Percentiles rank a stretch among this genome's conserved stretches.
Evolutionary conservation across 305 asterid species (phyloP).

Genomic region (Solanum hybrid): DNA sequence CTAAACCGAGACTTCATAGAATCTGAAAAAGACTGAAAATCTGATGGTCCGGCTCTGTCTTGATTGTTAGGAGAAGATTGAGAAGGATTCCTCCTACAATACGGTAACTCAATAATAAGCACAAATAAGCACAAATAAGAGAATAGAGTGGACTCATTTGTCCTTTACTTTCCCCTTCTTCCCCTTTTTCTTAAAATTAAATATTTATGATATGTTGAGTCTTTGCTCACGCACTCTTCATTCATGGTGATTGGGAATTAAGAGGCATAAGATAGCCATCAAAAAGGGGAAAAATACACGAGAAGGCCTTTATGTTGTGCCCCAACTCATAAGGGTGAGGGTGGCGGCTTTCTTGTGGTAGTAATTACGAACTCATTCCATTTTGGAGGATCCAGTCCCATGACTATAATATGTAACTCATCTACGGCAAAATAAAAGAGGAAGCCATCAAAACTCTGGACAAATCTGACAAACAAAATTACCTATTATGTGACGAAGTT

Average conservation of each 20-base stretch:
- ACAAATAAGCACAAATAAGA: background rate
- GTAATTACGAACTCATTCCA: background rate
- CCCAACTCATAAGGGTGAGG: background rate
- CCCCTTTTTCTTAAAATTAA: background rate
- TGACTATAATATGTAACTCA: background rate
- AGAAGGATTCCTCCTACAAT: conserved; percentile 43
- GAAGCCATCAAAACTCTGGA: background rate
- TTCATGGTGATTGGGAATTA: background rate
- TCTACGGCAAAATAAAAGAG: background rate
- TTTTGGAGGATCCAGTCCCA: background rate
- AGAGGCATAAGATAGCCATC: background rate
- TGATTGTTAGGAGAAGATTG: conserved; percentile 51
- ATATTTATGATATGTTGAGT: background rate
- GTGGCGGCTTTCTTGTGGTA: background rate
- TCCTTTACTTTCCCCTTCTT: background rate
- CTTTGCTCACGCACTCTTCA: background rate
- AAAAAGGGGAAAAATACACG: background rate
- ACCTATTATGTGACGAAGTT: conserved; percentile 47
- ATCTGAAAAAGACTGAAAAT: conserved; percentile 65
- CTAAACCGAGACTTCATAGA: conserved; percentile 61
- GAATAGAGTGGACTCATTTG: background rate
- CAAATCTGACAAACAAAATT: conserved; percentile 1
- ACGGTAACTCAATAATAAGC: conserved; percentile 3
- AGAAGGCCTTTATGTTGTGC: background rate
- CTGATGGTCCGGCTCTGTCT: conserved; percentile 80